Base-by-base conservation (phyloP, 1,284 basidiomycete species). In the Pseudozyma thailandica region DNA sequence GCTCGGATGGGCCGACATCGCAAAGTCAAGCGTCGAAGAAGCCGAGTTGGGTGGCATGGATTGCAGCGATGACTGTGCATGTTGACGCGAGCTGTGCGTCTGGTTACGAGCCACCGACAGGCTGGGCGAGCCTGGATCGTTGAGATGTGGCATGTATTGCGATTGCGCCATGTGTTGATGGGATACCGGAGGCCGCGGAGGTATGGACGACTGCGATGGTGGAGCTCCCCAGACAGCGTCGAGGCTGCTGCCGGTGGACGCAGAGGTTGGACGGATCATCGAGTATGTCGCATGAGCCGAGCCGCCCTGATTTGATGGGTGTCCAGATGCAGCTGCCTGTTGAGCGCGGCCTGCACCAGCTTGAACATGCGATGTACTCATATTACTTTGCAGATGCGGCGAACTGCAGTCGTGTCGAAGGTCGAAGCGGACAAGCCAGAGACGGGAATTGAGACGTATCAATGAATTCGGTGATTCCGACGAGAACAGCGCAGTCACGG, bases 111-210 rank as follows among this genome's bases (percentile, higher is more conserved):
- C 63, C 10, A 65, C 43, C 2, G 48, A 28, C 33, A 65, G n/a
- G n/a, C 56, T 65, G 4, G 63, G 63, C 31, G 63, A 65, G 37
- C 56, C 52, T 8, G 63, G 63, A 15, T 59, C 56, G 6, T 44
- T 33, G 27, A 59, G 16, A 1, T 50, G 56, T 39, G 56, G 56
- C 44, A 55, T 59, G 37, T 26, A 25, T 26, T 51, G 42, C 4
- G 38, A 42, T 23, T 39, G 43, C 38, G 18, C 45, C 33, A 48
- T 44, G 23, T 33, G 26, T 6, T 31, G 44, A 6, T 8, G 20
- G 1, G 50, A 64, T 10, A 30, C 26, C 10, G 41, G 33, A 15
- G 50, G 41, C 20, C 45, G 57, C 15, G 39, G 16, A 16, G 41
- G 18, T 8, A 13, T 8, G 7, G 53, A 43, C 6, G 51, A 42